phyloP scores from a whole-genome alignment of 805 yeast species.

The Metschnikowia vanudenii region DNA sequence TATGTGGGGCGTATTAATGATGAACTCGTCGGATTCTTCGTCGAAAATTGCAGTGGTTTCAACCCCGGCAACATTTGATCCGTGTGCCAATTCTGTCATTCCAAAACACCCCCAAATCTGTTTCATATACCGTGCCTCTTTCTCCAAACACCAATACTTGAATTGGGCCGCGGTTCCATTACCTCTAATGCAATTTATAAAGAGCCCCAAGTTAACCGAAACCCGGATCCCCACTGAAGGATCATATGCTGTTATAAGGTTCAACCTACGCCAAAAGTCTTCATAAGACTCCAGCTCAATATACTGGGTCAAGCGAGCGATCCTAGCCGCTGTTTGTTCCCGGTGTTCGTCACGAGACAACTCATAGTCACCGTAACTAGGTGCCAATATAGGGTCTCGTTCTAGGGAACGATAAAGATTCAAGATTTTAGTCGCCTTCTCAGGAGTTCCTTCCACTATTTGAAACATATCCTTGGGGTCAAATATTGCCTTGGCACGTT shows the following conservation, averaged over 20 bases:
- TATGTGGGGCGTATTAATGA: slow-evolving; percentile 46
- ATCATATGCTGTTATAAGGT: slow-evolving; percentile 37
- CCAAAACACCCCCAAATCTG: slow-evolving; percentile 28
- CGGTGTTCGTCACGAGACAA: slow-evolving; percentile 30
- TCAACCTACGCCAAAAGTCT: slow-evolving; percentile 35
- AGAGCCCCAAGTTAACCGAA: slow-evolving; percentile 39
- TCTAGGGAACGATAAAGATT: slow-evolving; percentile 35
- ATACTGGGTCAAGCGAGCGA: slow-evolving; percentile 36
- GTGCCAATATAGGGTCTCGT: slow-evolving; percentile 37
- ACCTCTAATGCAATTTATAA: slow-evolving; percentile 39
- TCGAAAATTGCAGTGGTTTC: slow-evolving; percentile 36
- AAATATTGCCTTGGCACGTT: slow-evolving; percentile 32
- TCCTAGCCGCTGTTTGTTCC: slow-evolving; percentile 33
- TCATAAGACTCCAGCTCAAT: slow-evolving; percentile 32
- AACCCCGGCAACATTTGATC: slow-evolving; percentile 23
- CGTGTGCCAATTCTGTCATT: slow-evolving; percentile 24
- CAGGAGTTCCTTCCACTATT: slow-evolving; percentile 41
- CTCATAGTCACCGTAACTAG: slow-evolving; percentile 35
- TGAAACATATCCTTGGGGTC: slow-evolving; percentile 41
- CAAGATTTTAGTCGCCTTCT: slow-evolving; percentile 31
- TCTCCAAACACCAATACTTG: slow-evolving; percentile 36
- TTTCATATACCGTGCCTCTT: slow-evolving; percentile 34
- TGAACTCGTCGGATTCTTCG: slow-evolving; percentile 39
- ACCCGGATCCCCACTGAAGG: slow-evolving; percentile 41
- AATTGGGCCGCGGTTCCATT: slow-evolving; percentile 42